Conservation (phyloP, 2,329 filamentous ascomycete genomes). For the Lasiodiplodia gonubiensis region DNA sequence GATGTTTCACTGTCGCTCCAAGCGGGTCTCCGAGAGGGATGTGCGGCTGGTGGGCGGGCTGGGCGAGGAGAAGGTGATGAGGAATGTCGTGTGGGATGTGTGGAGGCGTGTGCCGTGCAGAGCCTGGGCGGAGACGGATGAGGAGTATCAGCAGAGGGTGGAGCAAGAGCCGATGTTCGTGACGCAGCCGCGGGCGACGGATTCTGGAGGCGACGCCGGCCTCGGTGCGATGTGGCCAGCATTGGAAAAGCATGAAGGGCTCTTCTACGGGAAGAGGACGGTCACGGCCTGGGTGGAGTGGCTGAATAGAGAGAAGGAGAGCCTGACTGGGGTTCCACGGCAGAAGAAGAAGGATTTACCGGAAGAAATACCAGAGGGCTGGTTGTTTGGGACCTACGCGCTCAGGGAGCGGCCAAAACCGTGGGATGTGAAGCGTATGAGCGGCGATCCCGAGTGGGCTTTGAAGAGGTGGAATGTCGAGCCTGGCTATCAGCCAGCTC, state of each 20-base stretch:
- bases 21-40: neutral
- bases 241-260: neutral
- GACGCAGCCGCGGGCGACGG: neutral
- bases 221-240: neutral
- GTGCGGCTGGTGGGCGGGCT: neutral
- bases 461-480: neutral
- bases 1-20: neutral
- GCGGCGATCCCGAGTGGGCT: neutral
- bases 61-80: neutral
- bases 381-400: neutral
- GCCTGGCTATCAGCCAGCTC: neutral
- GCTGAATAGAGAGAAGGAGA: neutral
- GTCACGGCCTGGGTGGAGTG: neutral
- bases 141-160: too few relatives aligned
- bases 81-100: neutral
- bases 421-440: neutral
- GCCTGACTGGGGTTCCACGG: too few relatives aligned
- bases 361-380: neutral
- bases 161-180: neutral
- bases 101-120: neutral
- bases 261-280: neutral
- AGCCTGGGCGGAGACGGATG: too few relatives aligned
- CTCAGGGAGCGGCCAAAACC: neutral
- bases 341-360: neutral
- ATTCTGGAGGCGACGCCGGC: neutral